These are phyloP conservation scores for Podospora appendiculata DNA, from an alignment of 495 filamentous ascomycete genomes.

Conservation along the genomic window DNA sequence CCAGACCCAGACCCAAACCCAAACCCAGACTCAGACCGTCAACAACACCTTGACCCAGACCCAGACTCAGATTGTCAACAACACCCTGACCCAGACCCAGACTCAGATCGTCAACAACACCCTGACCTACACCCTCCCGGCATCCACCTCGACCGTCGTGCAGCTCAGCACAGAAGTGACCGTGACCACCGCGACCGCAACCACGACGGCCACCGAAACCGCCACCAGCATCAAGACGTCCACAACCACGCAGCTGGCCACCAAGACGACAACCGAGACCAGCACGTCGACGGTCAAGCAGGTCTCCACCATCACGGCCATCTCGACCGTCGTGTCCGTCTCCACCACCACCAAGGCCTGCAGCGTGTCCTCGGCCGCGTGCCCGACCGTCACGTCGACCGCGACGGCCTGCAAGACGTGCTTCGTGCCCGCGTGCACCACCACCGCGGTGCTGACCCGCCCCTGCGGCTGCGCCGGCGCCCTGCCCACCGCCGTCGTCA, in stretches of 20 bases:
- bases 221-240: slow-evolving; percentile 3
- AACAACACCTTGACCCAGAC: not conserved
- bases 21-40: not conserved
- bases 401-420: slow-evolving; percentile 20
- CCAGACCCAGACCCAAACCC: not conserved
- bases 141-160: not conserved
- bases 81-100: not conserved
- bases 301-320: not conserved
- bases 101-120: not conserved
- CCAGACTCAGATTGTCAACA: not conserved
- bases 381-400: slow-evolving; percentile 19
- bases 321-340: not conserved
- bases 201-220: not conserved
- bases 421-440: slow-evolving; percentile 22
- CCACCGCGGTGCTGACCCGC: slow-evolving; percentile 12
- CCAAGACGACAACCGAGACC: slow-evolving; percentile 4
- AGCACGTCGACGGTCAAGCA: slow-evolving; percentile 3
- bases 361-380: not conserved
- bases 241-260: not conserved
- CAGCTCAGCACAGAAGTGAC: no score
- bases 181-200: not conserved
- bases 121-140: not conserved
- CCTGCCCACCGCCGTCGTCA: slow-evolving; percentile 15
- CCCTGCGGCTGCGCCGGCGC: slow-evolving; percentile 17
- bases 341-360: slow-evolving; percentile 9